These are phyloP conservation scores for Malassezia nana DNA, from an alignment of 1,284 basidiomycete genomes.

Conservation along the genomic window DNA sequence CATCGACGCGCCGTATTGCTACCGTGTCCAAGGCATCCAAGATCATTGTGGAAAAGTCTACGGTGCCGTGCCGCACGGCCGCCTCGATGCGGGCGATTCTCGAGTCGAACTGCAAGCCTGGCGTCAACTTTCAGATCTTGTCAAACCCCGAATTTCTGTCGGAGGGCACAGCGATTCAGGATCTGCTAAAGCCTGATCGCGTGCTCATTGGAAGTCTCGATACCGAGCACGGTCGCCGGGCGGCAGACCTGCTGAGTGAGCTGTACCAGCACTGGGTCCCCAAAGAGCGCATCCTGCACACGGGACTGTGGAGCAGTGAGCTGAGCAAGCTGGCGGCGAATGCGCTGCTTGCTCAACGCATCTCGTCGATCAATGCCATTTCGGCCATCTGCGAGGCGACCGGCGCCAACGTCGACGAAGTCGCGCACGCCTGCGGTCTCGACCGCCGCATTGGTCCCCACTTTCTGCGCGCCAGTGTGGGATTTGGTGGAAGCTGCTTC, in stretches of 20 bases:
- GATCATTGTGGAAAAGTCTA: constrained; percentile 99
- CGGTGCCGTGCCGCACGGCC: constrained; percentile 93
- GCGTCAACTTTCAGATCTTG: constrained; percentile 88
- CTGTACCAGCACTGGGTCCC: constrained; percentile 96
- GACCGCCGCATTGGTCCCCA: constrained; percentile 87
- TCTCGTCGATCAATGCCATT: constrained; percentile 94
- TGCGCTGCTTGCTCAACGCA: constrained; percentile 88
- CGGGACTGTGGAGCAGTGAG: constrained; percentile 97
- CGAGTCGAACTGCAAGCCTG: constrained; percentile 88
- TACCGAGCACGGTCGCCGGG: constrained; percentile 69
- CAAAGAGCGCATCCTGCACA: constrained; percentile 73
- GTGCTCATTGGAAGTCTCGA: constrained; percentile 93
- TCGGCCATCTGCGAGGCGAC: constrained; percentile 99
- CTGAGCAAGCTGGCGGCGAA: constrained; percentile 97
- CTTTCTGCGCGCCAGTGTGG: constrained; percentile 87
- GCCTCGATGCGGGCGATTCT: constrained; percentile 98
- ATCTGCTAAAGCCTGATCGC: constrained; percentile 80
- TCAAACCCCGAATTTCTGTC: constrained; percentile 99
- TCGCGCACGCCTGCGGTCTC: constrained; percentile 83
- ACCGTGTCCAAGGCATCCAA: constrained; percentile 79
- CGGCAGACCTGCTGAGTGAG: constrained; percentile 63
- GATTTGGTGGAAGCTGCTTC: constrained; percentile 99
- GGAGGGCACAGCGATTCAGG: constrained; percentile 87
- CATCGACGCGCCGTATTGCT: constrained; percentile 89
- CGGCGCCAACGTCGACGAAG: constrained; percentile 96